Base-by-base conservation (phyloP, 495 filamentous ascomycete species). In the Lichenothelia convexa region DNA sequence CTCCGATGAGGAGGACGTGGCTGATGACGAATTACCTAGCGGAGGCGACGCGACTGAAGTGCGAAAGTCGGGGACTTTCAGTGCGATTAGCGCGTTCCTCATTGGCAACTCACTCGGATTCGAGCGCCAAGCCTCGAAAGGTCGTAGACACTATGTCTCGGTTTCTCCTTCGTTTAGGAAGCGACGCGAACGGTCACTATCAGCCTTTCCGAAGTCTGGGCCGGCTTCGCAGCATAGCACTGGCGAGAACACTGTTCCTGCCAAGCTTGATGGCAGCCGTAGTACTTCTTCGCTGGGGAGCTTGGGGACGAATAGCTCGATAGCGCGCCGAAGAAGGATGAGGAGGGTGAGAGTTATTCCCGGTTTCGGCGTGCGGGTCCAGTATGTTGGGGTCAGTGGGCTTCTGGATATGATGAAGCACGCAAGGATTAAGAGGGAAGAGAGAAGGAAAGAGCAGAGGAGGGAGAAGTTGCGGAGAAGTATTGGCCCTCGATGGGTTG, bases 401-500 rank as follows among this genome's bases (percentile, higher is more conserved):
- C 40, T 70, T 36, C 60, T 65, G 16, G 63, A 63, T 24, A 64
- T 63, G 21, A 49, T 78, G 23, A 61, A 68, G 24, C 64, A 70
- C 39, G 46, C 69, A 35, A 74, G 71, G 43, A 71, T 77, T 50
- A 55, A 61, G 45, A 63, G 70, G 30, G 65, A 71, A 18, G 62
- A 68, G 39, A 50, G 51, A 18, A 63, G 55, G 42, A 57, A 56
- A 32, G 79, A 81, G 55, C 74, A 68, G 43, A 59, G 73, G 37
- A 67, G 73, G 32, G 64, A 75, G 36, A 64, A 59, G 43, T 60
- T 91, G 36, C 68, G 78, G 47, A 62, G 68, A 38, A 78, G 66
- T 44, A 92, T 91, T 48, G 64, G 67, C 11, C n/a, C n/a, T n/a
- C n/a, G n/a, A n/a, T n/a, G n/a, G n/a, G n/a, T n/a, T n/a, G n/a